A percentile compares a stretch with the other conserved stretches of the same genome.
Conservation (phyloP, 768 basidiomycete genomes). For the Phaeolepiota aurea region DNA sequence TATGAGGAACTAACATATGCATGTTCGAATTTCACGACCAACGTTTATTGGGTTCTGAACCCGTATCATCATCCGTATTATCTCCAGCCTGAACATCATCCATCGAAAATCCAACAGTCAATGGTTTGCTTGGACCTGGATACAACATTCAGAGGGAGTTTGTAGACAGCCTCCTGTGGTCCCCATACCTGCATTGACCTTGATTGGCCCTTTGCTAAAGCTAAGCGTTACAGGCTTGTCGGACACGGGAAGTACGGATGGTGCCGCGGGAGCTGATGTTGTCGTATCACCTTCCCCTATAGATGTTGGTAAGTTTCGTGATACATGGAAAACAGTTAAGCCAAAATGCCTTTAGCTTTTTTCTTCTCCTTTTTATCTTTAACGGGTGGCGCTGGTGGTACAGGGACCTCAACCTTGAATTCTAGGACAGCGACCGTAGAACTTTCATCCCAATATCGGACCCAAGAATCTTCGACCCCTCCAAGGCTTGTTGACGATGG, state of each 20-base stretch:
- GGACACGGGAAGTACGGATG: slow-evolving; percentile 64
- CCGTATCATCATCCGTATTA: slow-evolving; percentile 35
- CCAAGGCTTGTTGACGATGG: slow-evolving; percentile 60
- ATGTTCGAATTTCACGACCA: slow-evolving; percentile 16
- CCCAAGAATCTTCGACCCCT: slow-evolving; percentile 65
- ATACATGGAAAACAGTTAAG: slow-evolving; percentile 1
- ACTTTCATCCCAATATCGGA: slow-evolving; percentile 89
- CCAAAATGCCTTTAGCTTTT: slow-evolving; percentile 40
- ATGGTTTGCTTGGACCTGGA: slow-evolving; percentile 22
- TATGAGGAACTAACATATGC: not conserved
- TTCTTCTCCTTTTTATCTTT: slow-evolving; percentile 55
- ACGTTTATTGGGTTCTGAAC: slow-evolving; percentile 43
- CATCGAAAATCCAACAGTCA: slow-evolving; percentile 58
- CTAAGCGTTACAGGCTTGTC: slow-evolving; percentile 77
- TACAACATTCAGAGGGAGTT: not conserved
- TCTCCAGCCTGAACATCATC: slow-evolving; percentile 45
- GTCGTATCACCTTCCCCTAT: slow-evolving; percentile 23
- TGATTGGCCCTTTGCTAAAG: slow-evolving; percentile 49
- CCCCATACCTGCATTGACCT: slow-evolving; percentile 18
- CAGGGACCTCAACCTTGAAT: slow-evolving; percentile 66
- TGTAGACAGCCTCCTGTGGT: slow-evolving; percentile 2
- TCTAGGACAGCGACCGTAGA: slow-evolving; percentile 69
- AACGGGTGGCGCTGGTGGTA: slow-evolving; percentile 23
- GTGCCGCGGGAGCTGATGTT: slow-evolving; percentile 30
- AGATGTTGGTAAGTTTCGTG: slow-evolving; percentile 5